Evolutionary conservation across 768 basidiomycete genomes (phyloP), one percentile per base, ranked within the genome.

Genomic region (Tricholoma sp.): DNA sequence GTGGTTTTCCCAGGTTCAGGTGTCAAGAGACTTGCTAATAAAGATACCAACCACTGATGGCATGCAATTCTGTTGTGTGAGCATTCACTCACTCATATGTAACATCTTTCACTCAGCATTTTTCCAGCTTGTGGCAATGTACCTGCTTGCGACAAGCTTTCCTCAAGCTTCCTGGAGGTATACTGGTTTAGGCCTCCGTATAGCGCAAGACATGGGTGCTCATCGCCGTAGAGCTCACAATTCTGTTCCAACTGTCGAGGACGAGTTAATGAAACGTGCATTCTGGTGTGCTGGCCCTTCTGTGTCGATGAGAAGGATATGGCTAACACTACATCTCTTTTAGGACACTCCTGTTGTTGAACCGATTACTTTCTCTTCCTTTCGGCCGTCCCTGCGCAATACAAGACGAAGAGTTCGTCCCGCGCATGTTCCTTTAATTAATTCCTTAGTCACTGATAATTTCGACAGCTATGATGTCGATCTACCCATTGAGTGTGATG

Each of bases 131-230:
- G 72, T 77, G 8, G 76, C 79, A 0, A 65, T 77, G 61, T 85
- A 77, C 67, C 69, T 84, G 12, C 79, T 80, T 63, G 83, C 81
- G 0, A 81, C 82, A 0, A 83, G 81, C 0, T 79, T 82, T 0
- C 84, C 84, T 1, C 84, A 86, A 56, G 78, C 81, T 3, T 80
- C 78, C 57, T 91, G 90, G 90, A 81, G 80, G 0, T 67, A 86
- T 31, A 78, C 84, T 22, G 87, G 88, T 5, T 75, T 89, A 27
- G 88, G 87, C 31, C 77, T 93, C 45, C 83, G 89, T 5, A 70
- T 86, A n/a, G 84, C 86, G 1, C 86, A 91, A 66, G 91, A 94
- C 62, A 83, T 91, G 14, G 85, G 92, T 18, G 86, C 83, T 0
- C 91, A 93, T 67, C 66, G 78, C 18, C 67, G 78, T 32, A 78